A percentile compares a stretch with the other conserved stretches of the same genome.
Evolutionary conservation across 2,329 filamentous ascomycete genomes (phyloP).

Genomic region (Fusarium irregulare): DNA sequence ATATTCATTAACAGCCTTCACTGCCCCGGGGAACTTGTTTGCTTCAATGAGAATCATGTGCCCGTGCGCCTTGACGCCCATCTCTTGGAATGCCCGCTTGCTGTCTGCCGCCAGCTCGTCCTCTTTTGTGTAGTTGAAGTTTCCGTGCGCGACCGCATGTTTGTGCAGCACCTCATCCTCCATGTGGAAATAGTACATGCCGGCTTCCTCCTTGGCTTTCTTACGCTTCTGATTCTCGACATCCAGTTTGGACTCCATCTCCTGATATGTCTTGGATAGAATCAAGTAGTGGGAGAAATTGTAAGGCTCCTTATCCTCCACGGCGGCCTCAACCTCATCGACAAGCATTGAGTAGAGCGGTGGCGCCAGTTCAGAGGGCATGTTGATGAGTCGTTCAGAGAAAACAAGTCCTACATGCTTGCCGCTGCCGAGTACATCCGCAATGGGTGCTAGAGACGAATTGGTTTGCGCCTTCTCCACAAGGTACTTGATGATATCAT

Average conservation of each 20-base stretch:
- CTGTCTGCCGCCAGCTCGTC: constrained; percentile 87
- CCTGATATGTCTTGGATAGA: constrained; percentile 90
- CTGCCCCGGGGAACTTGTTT: constrained; percentile 77
- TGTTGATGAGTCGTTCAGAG: constrained; percentile 95
- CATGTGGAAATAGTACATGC: constrained; percentile 91
- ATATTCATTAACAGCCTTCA: constrained; percentile 81
- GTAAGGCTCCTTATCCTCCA: constrained; percentile 92
- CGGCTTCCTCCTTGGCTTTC: constrained; percentile 69
- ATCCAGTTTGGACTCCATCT: constrained; percentile 85
- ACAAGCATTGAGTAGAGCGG: constrained; percentile 95
- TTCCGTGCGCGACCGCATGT: constrained; percentile 75
- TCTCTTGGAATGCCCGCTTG: constrained; percentile 93
- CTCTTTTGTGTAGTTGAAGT: constrained; percentile 82
- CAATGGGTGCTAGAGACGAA: constrained; percentile 66
- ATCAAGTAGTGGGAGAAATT: constrained; percentile 93
- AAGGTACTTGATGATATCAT: constrained; percentile 79
- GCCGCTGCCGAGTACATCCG: constrained; percentile 63
- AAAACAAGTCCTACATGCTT: constrained; percentile 84
- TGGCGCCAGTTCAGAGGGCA: constrained; percentile 91
- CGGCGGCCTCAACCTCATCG: constrained; percentile 88
- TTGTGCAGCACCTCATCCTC: constrained; percentile 92
- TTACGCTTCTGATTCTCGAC: constrained; percentile 70
- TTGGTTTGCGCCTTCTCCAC: constrained; percentile 64
- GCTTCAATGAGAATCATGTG: constrained; percentile 89
- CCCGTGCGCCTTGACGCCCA: constrained; percentile 86